Evolutionary conservation across 2,329 filamentous ascomycete genomes (phyloP), one percentile per base, ranked within the genome.

Genomic region (Nakataea oryzae): DNA sequence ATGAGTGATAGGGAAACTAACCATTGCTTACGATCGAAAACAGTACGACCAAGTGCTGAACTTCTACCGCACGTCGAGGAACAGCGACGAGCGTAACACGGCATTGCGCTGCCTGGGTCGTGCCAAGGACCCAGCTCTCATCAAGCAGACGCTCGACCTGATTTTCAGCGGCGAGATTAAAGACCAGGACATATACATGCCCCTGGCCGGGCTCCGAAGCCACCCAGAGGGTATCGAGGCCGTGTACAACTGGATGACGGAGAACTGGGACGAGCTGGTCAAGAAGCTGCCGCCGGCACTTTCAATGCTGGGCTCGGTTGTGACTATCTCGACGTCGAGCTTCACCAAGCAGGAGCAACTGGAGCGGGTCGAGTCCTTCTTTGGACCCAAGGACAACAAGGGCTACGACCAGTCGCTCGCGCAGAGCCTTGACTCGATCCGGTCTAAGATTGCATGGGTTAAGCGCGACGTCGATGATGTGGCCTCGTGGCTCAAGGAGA

Each of bases 141-240:
- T 97, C 73, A 79, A 95, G 78, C 85, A 86, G 65, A 93, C 92
- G 3, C 82, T 97, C 17, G 83, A 79, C 32, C 80, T 97, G 65
- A 82, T 92, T 34, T 81, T 93, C 63, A 86, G 86, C 72, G 85
- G 87, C 65, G 88, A 96, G 67, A 89, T 97, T 75, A 96, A 96
- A 80, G 91, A 90, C 66, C 93, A 97, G 74, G 93, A 97, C 74
- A 87, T 97, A 66, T 97, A 96, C 77, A 86, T 96, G 72, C 93
- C 93, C 1, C 84, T 95, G 54, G 84, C 86, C 41, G 90, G 90
- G 9, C 83, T 97, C 30, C 86, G 93, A 63, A 84, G 84, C 61
- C 91, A 96, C 71, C 78, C 86, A 9, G 85, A 86, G 56, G 93
- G 93, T 67, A 89, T 96, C 62, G 79, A 89, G 63, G 89, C 89